Percentiles rank a stretch among this genome's conserved stretches.
Evolutionary conservation across 352 stramenopile species (phyloP).

Genomic region (Pythium myriotylum): DNA sequence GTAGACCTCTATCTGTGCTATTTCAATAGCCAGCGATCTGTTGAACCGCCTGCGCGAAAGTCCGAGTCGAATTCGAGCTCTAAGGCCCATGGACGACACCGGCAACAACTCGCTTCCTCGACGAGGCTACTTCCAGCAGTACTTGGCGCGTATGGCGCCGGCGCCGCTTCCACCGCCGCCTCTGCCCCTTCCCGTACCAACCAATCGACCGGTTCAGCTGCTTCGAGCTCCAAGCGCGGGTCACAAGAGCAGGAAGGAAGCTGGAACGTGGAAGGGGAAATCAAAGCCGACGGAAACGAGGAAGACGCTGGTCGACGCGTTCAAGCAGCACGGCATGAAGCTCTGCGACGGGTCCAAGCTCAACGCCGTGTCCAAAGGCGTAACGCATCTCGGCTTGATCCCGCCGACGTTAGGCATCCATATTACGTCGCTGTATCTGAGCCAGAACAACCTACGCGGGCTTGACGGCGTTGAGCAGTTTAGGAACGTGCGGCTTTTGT

Average conservation of each 20-base stretch:
- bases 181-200: conserved; percentile 14
- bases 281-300: neutral
- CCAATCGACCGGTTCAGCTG: conserved; percentile 1
- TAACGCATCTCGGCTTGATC: conserved; percentile 52
- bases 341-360: conserved; percentile 76
- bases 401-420: conserved; percentile 44
- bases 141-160: conserved; percentile 30
- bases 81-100: conserved; percentile 11
- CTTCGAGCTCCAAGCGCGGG: neutral
- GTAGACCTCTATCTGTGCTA: too few relatives aligned
- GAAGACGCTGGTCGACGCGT: conserved; percentile 63
- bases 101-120: conserved; percentile 8
- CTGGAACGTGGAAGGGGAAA: conserved; percentile 9
- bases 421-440: conserved; percentile 74
- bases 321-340: conserved; percentile 70
- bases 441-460: conserved; percentile 67
- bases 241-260: neutral
- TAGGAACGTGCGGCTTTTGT: conserved; percentile 53
- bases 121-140: conserved; percentile 31
- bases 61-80: neutral
- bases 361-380: conserved; percentile 65
- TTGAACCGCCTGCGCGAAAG: neutral
- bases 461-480: conserved; percentile 73
- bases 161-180: conserved; percentile 23
- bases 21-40: too few relatives aligned